Conservation (phyloP, 352 stramenopile species). For the Globisporangium recalcitrans region DNA sequence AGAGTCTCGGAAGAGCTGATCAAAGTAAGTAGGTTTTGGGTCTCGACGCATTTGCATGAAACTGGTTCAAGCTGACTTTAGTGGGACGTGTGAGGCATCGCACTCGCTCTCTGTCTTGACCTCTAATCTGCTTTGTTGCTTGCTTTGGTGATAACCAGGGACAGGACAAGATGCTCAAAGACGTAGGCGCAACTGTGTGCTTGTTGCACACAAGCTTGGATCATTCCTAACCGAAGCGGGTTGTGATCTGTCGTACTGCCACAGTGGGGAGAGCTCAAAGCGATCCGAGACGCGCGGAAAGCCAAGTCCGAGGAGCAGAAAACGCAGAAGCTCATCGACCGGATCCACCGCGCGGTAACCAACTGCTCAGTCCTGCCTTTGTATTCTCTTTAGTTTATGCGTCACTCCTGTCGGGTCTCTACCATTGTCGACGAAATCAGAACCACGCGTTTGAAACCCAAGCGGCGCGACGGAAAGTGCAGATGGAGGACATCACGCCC, state of each 20-base stretch:
- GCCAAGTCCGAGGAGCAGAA: slow-evolving; percentile 25
- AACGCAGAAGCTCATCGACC: slow-evolving; percentile 28
- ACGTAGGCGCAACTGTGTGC: slow-evolving; percentile 14
- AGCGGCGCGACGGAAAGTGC: slow-evolving; percentile 41
- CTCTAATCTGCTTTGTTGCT: neutral
- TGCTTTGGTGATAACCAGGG: slow-evolving; percentile 14
- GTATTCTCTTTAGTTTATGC: neutral
- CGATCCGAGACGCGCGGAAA: slow-evolving; percentile 28
- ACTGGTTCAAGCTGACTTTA: neutral
- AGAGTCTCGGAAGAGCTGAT: slow-evolving; percentile 41
- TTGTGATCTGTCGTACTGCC: neutral
- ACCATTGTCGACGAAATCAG: slow-evolving; percentile 17
- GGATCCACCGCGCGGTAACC: slow-evolving; percentile 27
- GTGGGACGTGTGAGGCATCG: too few species aligned
- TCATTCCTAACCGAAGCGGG: neutral
- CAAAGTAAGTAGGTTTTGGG: slow-evolving; percentile 18
- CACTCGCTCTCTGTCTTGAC: neutral
- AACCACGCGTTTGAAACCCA: slow-evolving; percentile 46
- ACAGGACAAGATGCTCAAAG: slow-evolving; percentile 34
- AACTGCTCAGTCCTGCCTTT: neutral
- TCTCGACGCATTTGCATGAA: neutral
- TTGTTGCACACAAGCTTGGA: neutral
- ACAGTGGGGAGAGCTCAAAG: slow-evolving; percentile 47
- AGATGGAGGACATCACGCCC: slow-evolving; percentile 50
- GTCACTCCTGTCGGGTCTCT: neutral